A percentile compares a stretch with the other conserved stretches of the same genome.
These are phyloP conservation scores for Ramaria sp. DNA, from an alignment of 768 basidiomycete species.

Conservation along the genomic window DNA sequence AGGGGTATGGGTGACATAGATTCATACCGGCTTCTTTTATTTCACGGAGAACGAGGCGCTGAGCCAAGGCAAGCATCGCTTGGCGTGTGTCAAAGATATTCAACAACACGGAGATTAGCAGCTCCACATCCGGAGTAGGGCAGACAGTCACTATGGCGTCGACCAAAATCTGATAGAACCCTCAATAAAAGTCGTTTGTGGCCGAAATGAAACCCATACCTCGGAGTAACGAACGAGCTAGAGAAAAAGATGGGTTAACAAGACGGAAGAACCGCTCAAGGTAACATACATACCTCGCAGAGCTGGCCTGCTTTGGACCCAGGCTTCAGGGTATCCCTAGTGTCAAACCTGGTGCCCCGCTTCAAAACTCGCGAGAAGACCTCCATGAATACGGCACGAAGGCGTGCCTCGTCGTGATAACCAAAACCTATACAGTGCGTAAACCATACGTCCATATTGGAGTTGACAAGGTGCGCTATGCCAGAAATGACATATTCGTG, in stretches of 20 bases:
- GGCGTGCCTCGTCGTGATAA: slow-evolving; percentile 58
- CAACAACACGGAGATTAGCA: slow-evolving; percentile 69
- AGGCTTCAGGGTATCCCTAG: slow-evolving; percentile 32
- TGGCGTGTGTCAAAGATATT: slow-evolving; percentile 76
- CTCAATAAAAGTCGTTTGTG: background rate
- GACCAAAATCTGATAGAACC: slow-evolving; percentile 28
- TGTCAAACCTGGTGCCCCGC: slow-evolving; percentile 69
- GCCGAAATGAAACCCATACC: slow-evolving; percentile 24
- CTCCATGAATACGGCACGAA: slow-evolving; percentile 72
- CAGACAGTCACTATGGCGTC: slow-evolving; percentile 84
- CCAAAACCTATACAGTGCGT: slow-evolving; percentile 77
- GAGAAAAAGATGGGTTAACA: background rate
- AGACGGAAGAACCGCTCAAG: no score
- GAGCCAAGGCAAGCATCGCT: slow-evolving; percentile 62
- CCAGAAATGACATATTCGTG: slow-evolving; percentile 71
- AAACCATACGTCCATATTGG: slow-evolving; percentile 81
- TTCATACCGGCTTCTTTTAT: slow-evolving; percentile 60
- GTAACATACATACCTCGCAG: background rate
- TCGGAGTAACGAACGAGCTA: slow-evolving; percentile 67
- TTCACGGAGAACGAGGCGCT: slow-evolving; percentile 78
- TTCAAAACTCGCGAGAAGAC: slow-evolving; percentile 74
- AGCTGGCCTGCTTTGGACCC: background rate
- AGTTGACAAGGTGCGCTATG: slow-evolving; percentile 66
- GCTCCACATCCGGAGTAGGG: slow-evolving; percentile 62
- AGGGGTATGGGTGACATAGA: background rate